phyloP scores from a whole-genome alignment of 2,329 filamentous ascomycete genomes.

The Colletotrichum sp. region DNA sequence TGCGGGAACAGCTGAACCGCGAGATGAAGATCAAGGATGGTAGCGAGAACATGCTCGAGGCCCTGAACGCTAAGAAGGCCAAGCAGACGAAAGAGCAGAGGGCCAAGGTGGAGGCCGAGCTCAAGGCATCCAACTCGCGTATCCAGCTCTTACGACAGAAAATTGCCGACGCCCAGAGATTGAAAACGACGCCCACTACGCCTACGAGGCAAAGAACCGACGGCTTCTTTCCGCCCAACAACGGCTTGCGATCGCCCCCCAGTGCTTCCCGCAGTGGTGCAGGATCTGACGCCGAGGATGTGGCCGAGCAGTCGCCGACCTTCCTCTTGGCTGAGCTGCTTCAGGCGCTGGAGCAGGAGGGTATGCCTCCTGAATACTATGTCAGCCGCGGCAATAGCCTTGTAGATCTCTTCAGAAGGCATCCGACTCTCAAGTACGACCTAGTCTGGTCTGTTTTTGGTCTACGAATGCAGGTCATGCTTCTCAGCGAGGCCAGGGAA shows the following conservation, averaged over 20 bases:
- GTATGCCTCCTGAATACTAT: slow-evolving; percentile 92
- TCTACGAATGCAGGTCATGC: slow-evolving; percentile 90
- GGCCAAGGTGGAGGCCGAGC: slow-evolving; percentile 80
- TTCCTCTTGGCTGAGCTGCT: slow-evolving; percentile 89
- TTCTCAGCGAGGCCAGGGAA: slow-evolving; percentile 93
- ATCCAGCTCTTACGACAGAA: slow-evolving; percentile 66
- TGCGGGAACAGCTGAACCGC: slow-evolving; percentile 87
- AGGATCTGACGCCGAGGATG: slow-evolving; percentile 69
- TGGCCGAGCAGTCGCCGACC: slow-evolving; percentile 80
- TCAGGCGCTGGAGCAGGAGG: slow-evolving; percentile 85
- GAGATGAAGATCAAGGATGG: slow-evolving; percentile 98
- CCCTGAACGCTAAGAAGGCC: slow-evolving; percentile 89
- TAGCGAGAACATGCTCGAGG: slow-evolving; percentile 97
- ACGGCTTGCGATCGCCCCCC: slow-evolving; percentile 60
- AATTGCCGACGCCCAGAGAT: slow-evolving; percentile 64
- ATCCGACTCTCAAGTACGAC: slow-evolving; percentile 95
- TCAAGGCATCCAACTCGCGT: slow-evolving; percentile 83
- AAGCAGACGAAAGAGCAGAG: slow-evolving; percentile 93
- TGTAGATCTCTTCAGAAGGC: slow-evolving; percentile 94
- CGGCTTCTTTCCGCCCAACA: slow-evolving; percentile 47
- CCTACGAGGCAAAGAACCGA: slow-evolving; percentile 57
- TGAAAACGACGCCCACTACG: slow-evolving; percentile 51
- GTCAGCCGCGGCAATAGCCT: slow-evolving; percentile 90
- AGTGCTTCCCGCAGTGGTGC: slow-evolving; percentile 61
- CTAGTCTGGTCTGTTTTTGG: slow-evolving; percentile 96